Percentiles rank a stretch among this genome's conserved stretches.
phyloP scores from a whole-genome alignment of 495 filamentous ascomycete genomes.

The Daldinia bambusicola region DNA sequence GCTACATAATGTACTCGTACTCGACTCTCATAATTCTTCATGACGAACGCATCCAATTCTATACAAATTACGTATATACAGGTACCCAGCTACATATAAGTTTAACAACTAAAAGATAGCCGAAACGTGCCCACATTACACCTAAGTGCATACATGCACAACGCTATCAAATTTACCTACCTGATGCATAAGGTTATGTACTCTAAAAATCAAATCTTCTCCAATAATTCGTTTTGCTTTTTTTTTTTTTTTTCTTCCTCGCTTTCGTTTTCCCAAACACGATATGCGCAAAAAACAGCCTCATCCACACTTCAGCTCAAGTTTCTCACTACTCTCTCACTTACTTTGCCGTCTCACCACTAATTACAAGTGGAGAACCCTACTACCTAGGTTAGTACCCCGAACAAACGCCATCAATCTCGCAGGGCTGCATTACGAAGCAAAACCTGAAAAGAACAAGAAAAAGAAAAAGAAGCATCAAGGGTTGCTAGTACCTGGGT shows the following conservation, averaged over 20 bases:
- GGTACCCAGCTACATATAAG: background rate
- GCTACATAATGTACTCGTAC: too few relatives aligned
- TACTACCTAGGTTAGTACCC: background rate
- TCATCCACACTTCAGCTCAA: constrained; percentile 13
- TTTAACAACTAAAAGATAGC: background rate
- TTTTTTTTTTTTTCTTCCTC: constrained; percentile 31
- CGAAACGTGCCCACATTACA: background rate
- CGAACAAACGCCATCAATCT: constrained; percentile 15
- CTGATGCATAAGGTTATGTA: background rate
- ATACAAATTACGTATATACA: background rate
- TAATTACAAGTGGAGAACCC: constrained; percentile 2
- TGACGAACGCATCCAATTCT: background rate
- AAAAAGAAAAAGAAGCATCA: background rate
- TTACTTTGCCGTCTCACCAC: constrained; percentile 10
- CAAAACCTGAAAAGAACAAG: background rate
- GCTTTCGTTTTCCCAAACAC: background rate
- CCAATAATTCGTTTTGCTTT: background rate
- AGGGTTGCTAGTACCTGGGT: background rate
- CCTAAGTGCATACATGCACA: constrained; percentile 1
- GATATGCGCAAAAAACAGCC: constrained; percentile 16
- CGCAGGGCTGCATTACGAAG: constrained; percentile 38
- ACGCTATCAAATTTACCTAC: background rate
- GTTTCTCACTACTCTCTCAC: background rate
- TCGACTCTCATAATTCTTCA: too few relatives aligned
- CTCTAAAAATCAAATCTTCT: background rate